These are phyloP conservation scores for Tetrapisispora arboricola DNA, from an alignment of 805 yeast genomes.

Conservation along the genomic window DNA sequence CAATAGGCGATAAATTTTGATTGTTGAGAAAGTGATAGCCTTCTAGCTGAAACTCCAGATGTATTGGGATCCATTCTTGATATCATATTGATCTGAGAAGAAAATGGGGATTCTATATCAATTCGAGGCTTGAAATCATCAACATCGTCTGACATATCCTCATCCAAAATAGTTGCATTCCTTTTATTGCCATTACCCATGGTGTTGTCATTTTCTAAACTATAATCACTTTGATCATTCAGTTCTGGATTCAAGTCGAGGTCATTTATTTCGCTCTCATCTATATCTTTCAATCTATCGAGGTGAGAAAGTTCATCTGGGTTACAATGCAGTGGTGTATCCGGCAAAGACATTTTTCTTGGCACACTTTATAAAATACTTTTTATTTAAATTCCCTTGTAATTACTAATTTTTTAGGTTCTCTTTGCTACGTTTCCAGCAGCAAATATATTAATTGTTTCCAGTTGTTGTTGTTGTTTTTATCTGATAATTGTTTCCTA, in stretches of 20 bases:
- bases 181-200: constrained; percentile 1
- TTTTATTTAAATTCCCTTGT: no score
- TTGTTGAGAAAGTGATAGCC: constrained; percentile 41
- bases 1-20: constrained; percentile 44
- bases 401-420: no score
- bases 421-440: no score
- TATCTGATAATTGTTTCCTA: no score
- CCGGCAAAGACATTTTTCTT: constrained; percentile 20
- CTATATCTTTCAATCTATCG: constrained; percentile 18
- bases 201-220: not conserved
- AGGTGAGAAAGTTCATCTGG: constrained; percentile 21
- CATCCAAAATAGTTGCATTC: constrained; percentile 1
- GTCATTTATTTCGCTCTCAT: constrained; percentile 21
- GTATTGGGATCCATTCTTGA: not conserved
- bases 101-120: constrained; percentile 25
- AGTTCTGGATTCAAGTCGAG: constrained; percentile 19
- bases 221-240: constrained; percentile 4
- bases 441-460: no score
- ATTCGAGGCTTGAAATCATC: constrained; percentile 26
- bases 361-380: no score
- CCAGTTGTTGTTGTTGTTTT: no score
- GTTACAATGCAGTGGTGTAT: constrained; percentile 24
- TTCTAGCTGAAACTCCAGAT: constrained; percentile 10
- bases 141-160: constrained; percentile 17
- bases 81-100: constrained; percentile 13